Evolutionary conservation across 495 filamentous ascomycete genomes (phyloP).

Genomic region (Diplogelasinospora grovesii): DNA sequence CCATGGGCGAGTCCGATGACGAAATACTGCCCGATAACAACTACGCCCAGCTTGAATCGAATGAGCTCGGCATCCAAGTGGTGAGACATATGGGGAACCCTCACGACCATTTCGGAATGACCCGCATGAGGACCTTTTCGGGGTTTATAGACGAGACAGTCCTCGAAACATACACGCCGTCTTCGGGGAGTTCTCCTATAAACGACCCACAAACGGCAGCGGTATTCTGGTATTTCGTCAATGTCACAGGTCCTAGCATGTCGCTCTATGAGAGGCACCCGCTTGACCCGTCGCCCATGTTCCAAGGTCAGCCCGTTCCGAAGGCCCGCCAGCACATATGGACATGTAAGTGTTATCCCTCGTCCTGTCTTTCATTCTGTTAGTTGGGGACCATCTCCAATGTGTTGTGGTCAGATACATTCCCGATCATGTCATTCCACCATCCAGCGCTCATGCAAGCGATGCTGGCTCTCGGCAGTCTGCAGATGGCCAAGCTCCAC

Average conservation of each 20-base stretch:
- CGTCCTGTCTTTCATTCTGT: background rate
- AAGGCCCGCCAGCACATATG: constrained; percentile 70
- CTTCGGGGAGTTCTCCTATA: constrained; percentile 68
- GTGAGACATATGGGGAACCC: constrained; percentile 26
- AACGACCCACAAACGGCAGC: constrained; percentile 76
- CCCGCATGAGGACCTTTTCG: constrained; percentile 37
- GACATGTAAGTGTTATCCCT: constrained; percentile 47
- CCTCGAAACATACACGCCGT: constrained; percentile 72
- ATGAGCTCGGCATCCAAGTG: constrained; percentile 34
- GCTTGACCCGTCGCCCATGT: constrained; percentile 66
- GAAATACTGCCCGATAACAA: constrained; percentile 27
- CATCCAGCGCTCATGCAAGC: constrained; percentile 83
- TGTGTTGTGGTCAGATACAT: too few relatives aligned
- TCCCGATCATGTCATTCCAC: constrained; percentile 77
- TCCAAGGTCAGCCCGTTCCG: constrained; percentile 57
- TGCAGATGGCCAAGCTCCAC: constrained; percentile 85
- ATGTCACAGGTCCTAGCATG: constrained; percentile 78
- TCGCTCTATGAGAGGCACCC: constrained; percentile 84
- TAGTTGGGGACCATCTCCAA: too few relatives aligned
- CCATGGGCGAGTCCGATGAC: constrained; percentile 51
- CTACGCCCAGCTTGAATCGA: constrained; percentile 25
- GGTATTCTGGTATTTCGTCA: constrained; percentile 89
- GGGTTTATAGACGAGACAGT: constrained; percentile 45
- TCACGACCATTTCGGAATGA: constrained; percentile 29
- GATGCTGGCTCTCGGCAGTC: constrained; percentile 78